Base-by-base conservation (phyloP, 2,329 filamentous ascomycete species). In the Fusarium annulatum region DNA sequence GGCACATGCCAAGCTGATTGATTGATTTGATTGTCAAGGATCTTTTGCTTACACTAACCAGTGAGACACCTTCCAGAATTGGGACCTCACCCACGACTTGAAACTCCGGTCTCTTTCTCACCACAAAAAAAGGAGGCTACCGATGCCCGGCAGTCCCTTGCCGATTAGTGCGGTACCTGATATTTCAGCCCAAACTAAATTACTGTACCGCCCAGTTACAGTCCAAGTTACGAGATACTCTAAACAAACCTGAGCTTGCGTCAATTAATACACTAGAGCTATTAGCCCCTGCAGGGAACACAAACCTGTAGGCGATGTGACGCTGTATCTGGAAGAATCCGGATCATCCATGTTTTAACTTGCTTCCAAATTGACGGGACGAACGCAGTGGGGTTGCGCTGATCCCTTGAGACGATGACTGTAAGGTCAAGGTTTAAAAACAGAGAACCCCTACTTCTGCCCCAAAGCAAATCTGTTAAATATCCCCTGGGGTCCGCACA, bases 51-150 rank as follows among this genome's bases (percentile, higher is more conserved):
- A 26, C 30, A 11, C 49, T 36, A 52, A 33, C 26, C 30, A 11
- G 3, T 23, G 39, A 51, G 34, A 51, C 33, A 68, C 64, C 66
- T 68, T 68, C 64, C 66, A 68, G 56, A 68, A 63, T 28, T 36
- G 59, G 65, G 65, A 26, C 39, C 11, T 34, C 18, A 18, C 18
- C 33, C 33, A 34, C 10, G 28, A n/a, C 42, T 33, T 68, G 64
- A 69, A 68, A 68, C 64, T 49, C 26, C n/a, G 49, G 42, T 45
- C 34, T 45, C 39, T 41, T 18, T 53, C 12, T 19, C 14, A 38
- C 21, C 45, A 48, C 45, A 1, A 42, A 15, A 62, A 68, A 63
- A 67, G 57, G 59, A 57, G 42, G 39, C 45, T 36, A 28, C 56
- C 33, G 21, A 63, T 23, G 48, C 48, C 38, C 39, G 42, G 64